Conservation (phyloP, 2,329 filamentous ascomycete species). For the Conoideocrella luteorostrata region DNA sequence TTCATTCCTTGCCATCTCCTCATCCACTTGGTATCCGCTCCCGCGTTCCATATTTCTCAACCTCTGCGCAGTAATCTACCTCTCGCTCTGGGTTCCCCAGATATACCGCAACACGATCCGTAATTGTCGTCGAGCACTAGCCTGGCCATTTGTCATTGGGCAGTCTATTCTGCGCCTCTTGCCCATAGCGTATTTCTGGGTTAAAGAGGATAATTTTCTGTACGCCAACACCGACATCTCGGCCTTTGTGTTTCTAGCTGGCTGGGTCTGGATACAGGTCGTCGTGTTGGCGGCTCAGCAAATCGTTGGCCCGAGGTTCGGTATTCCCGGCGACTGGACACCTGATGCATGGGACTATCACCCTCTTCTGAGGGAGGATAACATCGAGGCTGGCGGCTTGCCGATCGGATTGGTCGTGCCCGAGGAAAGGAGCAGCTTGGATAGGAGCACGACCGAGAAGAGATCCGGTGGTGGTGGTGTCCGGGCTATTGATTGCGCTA, state of each 20-base stretch:
- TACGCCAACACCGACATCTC: conserved; percentile 64
- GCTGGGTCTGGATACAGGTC: conserved; percentile 85
- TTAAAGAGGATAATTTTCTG: conserved; percentile 70
- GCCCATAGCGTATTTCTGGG: conserved; percentile 82
- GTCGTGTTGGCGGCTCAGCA: conserved; percentile 75
- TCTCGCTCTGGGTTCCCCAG: conserved; percentile 89
- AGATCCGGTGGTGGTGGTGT: conserved; percentile 23
- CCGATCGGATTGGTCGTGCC: conserved; percentile 61
- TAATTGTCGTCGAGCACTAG: conserved; percentile 85
- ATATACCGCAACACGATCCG: conserved; percentile 85
- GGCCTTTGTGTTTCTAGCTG: conserved; percentile 53
- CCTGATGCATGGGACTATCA: conserved; percentile 92
- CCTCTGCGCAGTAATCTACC: conserved; percentile 62
- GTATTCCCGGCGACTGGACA: conserved; percentile 62
- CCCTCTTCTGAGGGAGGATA: conserved; percentile 77
- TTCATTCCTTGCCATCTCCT: conserved; percentile 53
- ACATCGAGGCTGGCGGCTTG: conserved; percentile 69
- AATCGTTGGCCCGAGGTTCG: conserved; percentile 81
- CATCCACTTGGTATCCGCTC: conserved; percentile 52
- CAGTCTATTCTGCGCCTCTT: conserved; percentile 72
- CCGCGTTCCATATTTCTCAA: conserved; percentile 55
- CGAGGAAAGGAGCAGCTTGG: conserved; percentile 7
- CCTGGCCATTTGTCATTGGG: conserved; percentile 83
- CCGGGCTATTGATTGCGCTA: conserved; percentile 76
- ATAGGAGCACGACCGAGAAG: conserved; percentile 1